Percentiles rank a stretch among this genome's conserved stretches.
phyloP scores from a whole-genome alignment of 208 protist genomes.

The Crithidia brevicula region DNA sequence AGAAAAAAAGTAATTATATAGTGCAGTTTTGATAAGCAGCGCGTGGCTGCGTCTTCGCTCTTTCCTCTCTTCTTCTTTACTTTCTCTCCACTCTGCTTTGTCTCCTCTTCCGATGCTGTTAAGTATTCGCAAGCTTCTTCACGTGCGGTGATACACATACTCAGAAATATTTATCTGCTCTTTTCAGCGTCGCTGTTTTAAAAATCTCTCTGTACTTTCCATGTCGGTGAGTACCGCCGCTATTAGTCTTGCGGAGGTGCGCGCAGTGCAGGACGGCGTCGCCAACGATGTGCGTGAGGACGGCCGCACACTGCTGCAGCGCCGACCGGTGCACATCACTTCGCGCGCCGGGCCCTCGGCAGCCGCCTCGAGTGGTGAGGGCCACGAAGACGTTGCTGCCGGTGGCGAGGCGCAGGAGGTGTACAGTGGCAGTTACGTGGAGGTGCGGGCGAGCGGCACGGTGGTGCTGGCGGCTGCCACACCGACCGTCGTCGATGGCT shows the following conservation, averaged over 20 bases:
- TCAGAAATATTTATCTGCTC: too few relatives aligned
- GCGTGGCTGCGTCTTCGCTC: too few relatives aligned
- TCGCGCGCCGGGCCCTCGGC: conserved; percentile 24
- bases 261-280: conserved; percentile 73
- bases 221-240: conserved; percentile 29
- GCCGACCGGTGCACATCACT: conserved; percentile 52
- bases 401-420: conserved; percentile 26
- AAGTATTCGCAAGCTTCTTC: too few relatives aligned
- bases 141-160: too few relatives aligned
- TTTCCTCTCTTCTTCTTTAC: too few relatives aligned
- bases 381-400: background rate
- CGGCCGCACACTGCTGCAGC: conserved; percentile 82
- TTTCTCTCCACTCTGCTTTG: too few relatives aligned
- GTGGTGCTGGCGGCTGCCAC: conserved; percentile 65
- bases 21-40: too few relatives aligned
- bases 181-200: background rate
- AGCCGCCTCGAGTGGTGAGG: background rate
- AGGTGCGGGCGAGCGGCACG: conserved; percentile 59
- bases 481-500: conserved; percentile 66
- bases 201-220: background rate
- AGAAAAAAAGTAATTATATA: too few relatives aligned
- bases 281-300: conserved; percentile 71
- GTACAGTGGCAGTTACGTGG: conserved; percentile 69
- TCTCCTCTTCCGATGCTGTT: too few relatives aligned
- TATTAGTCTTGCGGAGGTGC: conserved; percentile 74